These are phyloP conservation scores for Dentipellis sp. DNA, from an alignment of 768 basidiomycete species.

Conservation along the genomic window DNA sequence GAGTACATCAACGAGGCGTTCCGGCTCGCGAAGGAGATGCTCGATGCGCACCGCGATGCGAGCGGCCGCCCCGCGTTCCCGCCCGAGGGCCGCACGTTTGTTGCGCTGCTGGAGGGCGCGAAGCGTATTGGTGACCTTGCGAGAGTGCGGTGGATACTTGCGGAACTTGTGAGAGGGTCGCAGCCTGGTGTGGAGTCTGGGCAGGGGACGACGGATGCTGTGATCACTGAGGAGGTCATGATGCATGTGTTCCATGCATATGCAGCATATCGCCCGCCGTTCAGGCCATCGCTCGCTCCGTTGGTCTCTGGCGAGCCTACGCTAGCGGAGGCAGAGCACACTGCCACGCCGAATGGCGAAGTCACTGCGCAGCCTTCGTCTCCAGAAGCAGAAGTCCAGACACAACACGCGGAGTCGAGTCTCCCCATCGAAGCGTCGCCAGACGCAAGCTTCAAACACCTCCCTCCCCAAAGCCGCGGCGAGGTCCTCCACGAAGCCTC, in stretches of 20 bases:
- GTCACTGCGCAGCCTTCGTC: background rate
- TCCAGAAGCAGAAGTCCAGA: background rate
- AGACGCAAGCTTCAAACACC: constrained; percentile 27
- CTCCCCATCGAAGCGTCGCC: background rate
- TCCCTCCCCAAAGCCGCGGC: constrained; percentile 63
- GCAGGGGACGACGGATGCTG: constrained; percentile 24
- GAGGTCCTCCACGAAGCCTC: constrained; percentile 66
- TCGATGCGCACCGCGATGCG: constrained; percentile 66
- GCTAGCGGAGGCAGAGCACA: background rate
- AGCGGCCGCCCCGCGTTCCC: constrained; percentile 41
- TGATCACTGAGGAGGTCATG: constrained; percentile 62
- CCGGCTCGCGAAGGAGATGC: constrained; percentile 79
- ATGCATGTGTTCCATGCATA: constrained; percentile 83
- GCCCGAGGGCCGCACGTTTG: constrained; percentile 65
- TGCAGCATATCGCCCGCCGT: constrained; percentile 67
- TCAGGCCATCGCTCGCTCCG: constrained; percentile 42
- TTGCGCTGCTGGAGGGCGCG: constrained; percentile 82
- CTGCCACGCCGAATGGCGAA: background rate
- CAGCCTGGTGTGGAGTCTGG: constrained; percentile 15
- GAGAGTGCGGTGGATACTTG: constrained; percentile 83
- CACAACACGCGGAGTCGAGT: background rate
- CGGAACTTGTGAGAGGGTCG: constrained; percentile 55
- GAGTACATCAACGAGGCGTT: constrained; percentile 75
- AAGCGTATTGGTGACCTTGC: constrained; percentile 80
- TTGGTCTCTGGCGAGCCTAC: constrained; percentile 22